Percentiles rank a stretch among this genome's conserved stretches.
These are phyloP conservation scores for Globisporangium carolinianum DNA, from an alignment of 352 stramenopile species.

Conservation along the genomic window DNA sequence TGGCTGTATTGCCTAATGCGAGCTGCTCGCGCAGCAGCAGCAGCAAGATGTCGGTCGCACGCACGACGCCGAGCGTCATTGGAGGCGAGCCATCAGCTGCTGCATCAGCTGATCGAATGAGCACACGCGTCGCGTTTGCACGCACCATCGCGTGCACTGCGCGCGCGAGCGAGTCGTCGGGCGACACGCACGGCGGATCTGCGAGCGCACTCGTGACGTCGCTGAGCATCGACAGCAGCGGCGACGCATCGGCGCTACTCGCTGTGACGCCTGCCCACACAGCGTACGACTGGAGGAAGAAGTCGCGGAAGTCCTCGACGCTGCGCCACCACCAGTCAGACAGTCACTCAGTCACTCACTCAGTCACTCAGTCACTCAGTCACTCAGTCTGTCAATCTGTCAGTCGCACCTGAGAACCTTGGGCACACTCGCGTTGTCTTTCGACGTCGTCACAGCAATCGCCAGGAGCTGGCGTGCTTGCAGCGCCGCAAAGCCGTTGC, in stretches of 20 bases:
- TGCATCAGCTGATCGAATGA: slow-evolving; percentile 16
- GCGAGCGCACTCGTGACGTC: slow-evolving; percentile 13
- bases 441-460: slow-evolving; percentile 15
- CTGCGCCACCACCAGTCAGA: neutral
- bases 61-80: slow-evolving; percentile 25
- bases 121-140: slow-evolving; percentile 22
- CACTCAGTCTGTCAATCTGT: no score
- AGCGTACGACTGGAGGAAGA: slow-evolving; percentile 18
- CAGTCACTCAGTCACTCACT: neutral
- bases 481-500: slow-evolving; percentile 34
- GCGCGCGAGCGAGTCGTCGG: slow-evolving; percentile 34
- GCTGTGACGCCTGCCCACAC: neutral
- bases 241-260: neutral
- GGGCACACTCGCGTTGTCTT: slow-evolving; percentile 3
- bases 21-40: slow-evolving; percentile 52
- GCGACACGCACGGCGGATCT: slow-evolving; percentile 11
- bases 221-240: slow-evolving; percentile 22
- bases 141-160: slow-evolving; percentile 41
- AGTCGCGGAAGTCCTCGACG: slow-evolving; percentile 13
- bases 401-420: slow-evolving; percentile 11
- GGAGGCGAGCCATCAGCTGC: neutral
- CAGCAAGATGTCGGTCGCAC: slow-evolving; percentile 40
- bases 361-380: neutral
- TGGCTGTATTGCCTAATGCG: no score
- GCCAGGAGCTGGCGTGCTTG: slow-evolving; percentile 19